Evolutionary conservation across 1,139 yeast genomes (phyloP).

Genomic region (Lodderomyces jiufengensis): DNA sequence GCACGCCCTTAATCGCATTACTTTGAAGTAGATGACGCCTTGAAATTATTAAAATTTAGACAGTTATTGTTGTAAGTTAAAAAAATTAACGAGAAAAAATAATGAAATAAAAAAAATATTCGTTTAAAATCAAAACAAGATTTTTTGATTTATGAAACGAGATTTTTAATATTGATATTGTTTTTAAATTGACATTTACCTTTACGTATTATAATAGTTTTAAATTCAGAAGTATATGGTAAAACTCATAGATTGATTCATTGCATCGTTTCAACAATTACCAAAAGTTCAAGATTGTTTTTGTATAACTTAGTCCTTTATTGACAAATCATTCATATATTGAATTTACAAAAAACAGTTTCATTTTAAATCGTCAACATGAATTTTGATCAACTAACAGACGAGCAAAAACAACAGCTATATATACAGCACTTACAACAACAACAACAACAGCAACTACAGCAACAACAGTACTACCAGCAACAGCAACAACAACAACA

Average conservation of each 20-base stretch:
- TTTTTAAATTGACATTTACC: too few species aligned
- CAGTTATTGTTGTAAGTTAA: constrained; percentile 1
- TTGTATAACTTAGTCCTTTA: too few species aligned
- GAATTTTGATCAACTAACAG: constrained; percentile 32
- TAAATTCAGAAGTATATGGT: too few species aligned
- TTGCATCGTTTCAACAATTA: not conserved
- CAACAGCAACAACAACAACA: constrained; percentile 15
- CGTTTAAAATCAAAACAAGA: constrained; percentile 1
- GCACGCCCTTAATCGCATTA: too few species aligned
- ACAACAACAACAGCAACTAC: constrained; percentile 16
- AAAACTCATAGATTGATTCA: too few species aligned
- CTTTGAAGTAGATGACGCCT: too few species aligned
- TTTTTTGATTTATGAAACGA: constrained; percentile 1
- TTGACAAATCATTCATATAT: too few species aligned
- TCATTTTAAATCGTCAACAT: constrained; percentile 12
- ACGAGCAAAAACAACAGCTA: constrained; percentile 35
- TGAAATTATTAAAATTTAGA: too few species aligned
- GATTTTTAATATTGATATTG: not conserved
- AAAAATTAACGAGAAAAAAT: not conserved
- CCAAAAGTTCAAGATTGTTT: too few species aligned
- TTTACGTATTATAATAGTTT: too few species aligned
- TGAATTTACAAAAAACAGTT: not conserved
- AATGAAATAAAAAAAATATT: not conserved
- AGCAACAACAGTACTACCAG: constrained; percentile 13
- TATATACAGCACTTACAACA: constrained; percentile 21